A percentile compares a stretch with the other conserved stretches of the same genome.
These are phyloP conservation scores for Leptodermis oblonga DNA, from an alignment of 257 asterid species.

Conservation along the genomic window DNA sequence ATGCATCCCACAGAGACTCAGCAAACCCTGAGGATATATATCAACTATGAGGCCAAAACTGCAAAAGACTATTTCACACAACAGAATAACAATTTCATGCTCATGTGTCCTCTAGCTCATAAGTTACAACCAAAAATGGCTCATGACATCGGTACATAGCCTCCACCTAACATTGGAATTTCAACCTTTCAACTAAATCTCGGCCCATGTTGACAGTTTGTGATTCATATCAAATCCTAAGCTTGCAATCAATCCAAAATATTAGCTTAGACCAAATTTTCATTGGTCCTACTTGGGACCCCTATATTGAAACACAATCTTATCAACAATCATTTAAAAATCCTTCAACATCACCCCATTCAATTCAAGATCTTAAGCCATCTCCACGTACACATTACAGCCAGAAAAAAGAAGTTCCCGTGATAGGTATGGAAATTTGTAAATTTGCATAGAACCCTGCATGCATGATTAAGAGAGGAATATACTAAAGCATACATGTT, in stretches of 20 bases:
- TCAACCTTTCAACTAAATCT: neutral
- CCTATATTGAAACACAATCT: neutral
- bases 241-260: neutral
- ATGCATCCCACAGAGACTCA: slow-evolving; percentile 87
- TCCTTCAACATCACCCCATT: neutral
- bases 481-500: slow-evolving; percentile 51
- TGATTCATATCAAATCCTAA: too few species aligned
- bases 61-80: neutral
- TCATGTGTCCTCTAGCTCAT: neutral
- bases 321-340: neutral
- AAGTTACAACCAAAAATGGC: neutral
- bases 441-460: neutral
- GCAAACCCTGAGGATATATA: slow-evolving; percentile 61
- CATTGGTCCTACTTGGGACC: neutral
- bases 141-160: neutral
- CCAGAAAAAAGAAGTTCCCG: neutral
- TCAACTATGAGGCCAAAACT: slow-evolving; percentile 9
- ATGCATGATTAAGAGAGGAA: slow-evolving; percentile 12
- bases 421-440: neutral
- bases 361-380: neutral
- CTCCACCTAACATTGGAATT: neutral
- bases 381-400: neutral
- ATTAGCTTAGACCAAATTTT: neutral
- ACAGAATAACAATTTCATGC: neutral
- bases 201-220: neutral